Percentiles rank a stretch among this genome's conserved stretches.
These are phyloP conservation scores for Scenedesmus sp. DNA, from an alignment of 163 green algal genomes.

Conservation along the genomic window DNA sequence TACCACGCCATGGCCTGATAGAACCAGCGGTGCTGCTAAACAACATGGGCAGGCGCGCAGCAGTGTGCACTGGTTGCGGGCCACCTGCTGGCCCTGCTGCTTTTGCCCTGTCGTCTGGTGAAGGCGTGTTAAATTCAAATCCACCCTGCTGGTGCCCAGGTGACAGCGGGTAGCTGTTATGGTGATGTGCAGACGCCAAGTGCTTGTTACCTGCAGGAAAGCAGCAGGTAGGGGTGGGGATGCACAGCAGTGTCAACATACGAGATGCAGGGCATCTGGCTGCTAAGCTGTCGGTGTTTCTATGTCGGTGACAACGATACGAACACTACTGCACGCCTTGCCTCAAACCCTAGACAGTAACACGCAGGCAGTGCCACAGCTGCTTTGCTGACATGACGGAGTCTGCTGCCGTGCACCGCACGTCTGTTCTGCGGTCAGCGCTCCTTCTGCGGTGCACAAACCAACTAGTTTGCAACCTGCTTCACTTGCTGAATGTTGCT, in stretches of 20 bases:
- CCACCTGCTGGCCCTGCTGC: neutral
- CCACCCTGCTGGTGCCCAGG: slow-evolving; percentile 51
- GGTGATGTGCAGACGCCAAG: neutral
- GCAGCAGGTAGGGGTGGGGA: too few species aligned
- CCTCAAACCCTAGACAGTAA: too few species aligned
- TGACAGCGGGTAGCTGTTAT: slow-evolving; percentile 30
- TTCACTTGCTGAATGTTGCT: neutral
- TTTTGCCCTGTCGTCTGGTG: slow-evolving; percentile 77
- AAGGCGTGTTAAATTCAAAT: slow-evolving; percentile 81
- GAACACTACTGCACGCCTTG: too few species aligned
- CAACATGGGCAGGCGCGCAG: too few species aligned
- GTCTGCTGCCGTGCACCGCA: too few species aligned
- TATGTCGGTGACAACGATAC: too few species aligned
- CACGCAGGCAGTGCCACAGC: too few species aligned
- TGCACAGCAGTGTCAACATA: neutral
- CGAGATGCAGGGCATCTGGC: neutral
- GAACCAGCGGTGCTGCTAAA: neutral
- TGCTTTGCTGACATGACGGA: too few species aligned
- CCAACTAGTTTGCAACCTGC: too few species aligned
- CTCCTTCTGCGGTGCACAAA: too few species aligned
- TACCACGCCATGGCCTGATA: neutral
- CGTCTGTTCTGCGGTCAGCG: too few species aligned
- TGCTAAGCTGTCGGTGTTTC: too few species aligned
- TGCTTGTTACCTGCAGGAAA: slow-evolving; percentile 5
- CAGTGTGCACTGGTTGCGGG: neutral